Base-by-base conservation (phyloP, 805 yeast genomes). In the Candida insectorum region DNA sequence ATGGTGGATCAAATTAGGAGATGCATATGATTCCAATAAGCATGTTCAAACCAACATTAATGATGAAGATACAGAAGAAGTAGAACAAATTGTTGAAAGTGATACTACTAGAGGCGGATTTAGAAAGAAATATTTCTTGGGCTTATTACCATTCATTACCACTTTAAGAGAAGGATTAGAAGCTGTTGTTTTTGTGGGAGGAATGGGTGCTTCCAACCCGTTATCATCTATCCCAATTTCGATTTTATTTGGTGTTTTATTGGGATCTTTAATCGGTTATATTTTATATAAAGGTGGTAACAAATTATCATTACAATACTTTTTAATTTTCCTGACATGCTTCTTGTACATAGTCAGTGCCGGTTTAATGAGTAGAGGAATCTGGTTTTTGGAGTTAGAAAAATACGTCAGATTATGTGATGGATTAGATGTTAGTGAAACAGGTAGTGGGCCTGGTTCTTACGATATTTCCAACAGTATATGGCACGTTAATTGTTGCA, bases 1-100 rank as follows among this genome's bases (percentile, higher is more conserved):
- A 60, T 89, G 95, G 84, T 62, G 68, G 68, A 55, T 59, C 39
- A 67, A 67, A 40, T 51, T 66, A 32, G 69, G 71, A 3, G 65
- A 64, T 32, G 71, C 71, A 1, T 65, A 62, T 38, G 31, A 41
- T 11, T 25, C 38, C 11, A 28, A 28, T 21, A 28, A 34, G 16
- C 23, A 14, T 4, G 16, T 28, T 15, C n/a, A 15, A 5, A 16
- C 5, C 6, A 26, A 29, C 2, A 22, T 26, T 4, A 24, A 11
- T 22, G 31, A 22, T 16, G 34, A 26, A 9, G 15, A 4, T 3
- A n/a, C 20, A 2, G 24, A 18, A 8, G 27, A 19, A 13, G 27
- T 8, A n/a, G 29, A 24, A 4, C n/a, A 18, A n/a, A 15, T 13
- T 8, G 19, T 13, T 5, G 20, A 26, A 10, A 14, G 12, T n/a